Evolutionary conservation across 805 yeast species (phyloP), one percentile per base, ranked within the genome.

Genomic region (Saccharomycopsis sp.): DNA sequence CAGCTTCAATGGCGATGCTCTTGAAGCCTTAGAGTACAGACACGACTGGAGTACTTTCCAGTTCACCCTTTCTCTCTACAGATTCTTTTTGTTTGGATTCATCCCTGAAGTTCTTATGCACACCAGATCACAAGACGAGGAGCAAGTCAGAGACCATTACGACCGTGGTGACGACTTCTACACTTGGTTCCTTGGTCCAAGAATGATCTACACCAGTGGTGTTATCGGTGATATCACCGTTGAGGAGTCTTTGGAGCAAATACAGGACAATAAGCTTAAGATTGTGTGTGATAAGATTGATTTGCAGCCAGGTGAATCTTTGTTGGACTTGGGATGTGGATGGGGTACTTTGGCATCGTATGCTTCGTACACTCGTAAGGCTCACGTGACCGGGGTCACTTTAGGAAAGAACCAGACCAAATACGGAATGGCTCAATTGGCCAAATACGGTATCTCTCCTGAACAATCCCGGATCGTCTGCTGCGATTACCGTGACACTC

Each of bases 101-200:
- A 87, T 90, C 64, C 97, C 97, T 52, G 97, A 90, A 75, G 96
- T 90, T 59, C 86, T 90, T 67, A 71, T 90, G 84, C 97, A 90
- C 77, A 85, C 96, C 64, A 84, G 89, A 70, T 87, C 96, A 20
- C 97, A 90, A 77, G 97, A 91, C 71, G 97, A 90, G 76, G 97
- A 90, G 75, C 97, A 90, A 75, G 97, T 90, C 58, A 84, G 96
- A 73, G 97, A 87, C 68, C 96, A 90, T 75, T 90, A 90, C 72
- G 97, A 91, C 77, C 87, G 97, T 67, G 97, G 97, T 73, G 97
- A 90, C 70, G 97, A 91, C 73, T 90, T 90, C 74, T 91, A 91
- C 81, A 75, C 91, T 58, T 90, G 96, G 96, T 90, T 90, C 78
- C 77, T 90, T 66, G 97, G 97, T 62, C 94, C 96, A 63, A 84